Percentiles rank a stretch among this genome's conserved stretches.
These are phyloP conservation scores for Plasmodium sp. DNA, from an alignment of 169 alveolate species.

Conservation along the genomic window DNA sequence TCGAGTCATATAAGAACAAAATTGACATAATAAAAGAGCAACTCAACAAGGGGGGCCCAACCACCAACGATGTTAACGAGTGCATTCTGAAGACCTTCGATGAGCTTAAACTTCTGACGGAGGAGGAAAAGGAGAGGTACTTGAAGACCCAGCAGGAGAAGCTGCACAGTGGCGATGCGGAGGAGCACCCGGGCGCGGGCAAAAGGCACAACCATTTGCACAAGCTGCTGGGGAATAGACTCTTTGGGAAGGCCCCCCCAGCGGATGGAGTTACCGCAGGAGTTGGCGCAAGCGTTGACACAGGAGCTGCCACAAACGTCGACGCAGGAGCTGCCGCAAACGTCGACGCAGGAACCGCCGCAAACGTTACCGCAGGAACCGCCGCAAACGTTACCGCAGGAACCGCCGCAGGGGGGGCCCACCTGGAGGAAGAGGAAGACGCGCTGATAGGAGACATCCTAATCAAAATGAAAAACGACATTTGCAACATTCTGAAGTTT, in stretches of 20 bases:
- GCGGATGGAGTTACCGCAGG: background rate
- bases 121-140: conserved; percentile 10
- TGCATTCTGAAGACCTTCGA: conserved; percentile 39
- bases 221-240: background rate
- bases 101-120: conserved; percentile 14
- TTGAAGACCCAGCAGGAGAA: background rate
- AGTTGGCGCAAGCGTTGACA: background rate
- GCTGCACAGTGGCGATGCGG: background rate
- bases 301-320: background rate
- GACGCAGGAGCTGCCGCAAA: background rate
- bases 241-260: background rate
- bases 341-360: background rate
- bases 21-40: conserved; percentile 39
- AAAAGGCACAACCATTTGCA: background rate
- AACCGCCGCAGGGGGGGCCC: background rate
- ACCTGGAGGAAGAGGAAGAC: conserved; percentile 35
- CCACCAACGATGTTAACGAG: conserved; percentile 12
- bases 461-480: conserved; percentile 63
- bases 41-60: background rate
- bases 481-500: conserved; percentile 36
- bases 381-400: background rate
- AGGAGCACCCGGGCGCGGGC: background rate
- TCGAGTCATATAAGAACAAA: conserved; percentile 49
- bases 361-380: background rate
- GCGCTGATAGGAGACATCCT: conserved; percentile 33